Percentiles rank a stretch among this genome's conserved stretches.
Conservation (phyloP, 305 asterid species). For the Andrographis paniculata region DNA sequence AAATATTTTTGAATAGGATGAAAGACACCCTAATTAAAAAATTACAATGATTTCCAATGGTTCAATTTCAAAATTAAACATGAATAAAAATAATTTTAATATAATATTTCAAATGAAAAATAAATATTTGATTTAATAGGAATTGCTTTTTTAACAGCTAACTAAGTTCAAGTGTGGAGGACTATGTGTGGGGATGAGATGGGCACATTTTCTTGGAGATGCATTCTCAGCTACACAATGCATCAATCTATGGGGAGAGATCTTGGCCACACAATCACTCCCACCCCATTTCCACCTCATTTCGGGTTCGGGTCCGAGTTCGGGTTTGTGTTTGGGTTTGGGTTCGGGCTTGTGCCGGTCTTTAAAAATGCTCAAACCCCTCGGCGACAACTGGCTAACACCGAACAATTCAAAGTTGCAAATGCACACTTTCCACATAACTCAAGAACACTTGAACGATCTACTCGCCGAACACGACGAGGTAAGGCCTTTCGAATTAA, state of each 20-base stretch:
- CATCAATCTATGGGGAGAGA: slow-evolving; percentile 42
- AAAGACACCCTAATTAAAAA: too few species aligned
- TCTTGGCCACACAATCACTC: slow-evolving; percentile 25
- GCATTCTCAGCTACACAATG: slow-evolving; percentile 52
- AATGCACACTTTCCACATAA: slow-evolving; percentile 33
- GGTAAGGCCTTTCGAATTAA: slow-evolving; percentile 31
- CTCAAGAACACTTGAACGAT: slow-evolving; percentile 19
- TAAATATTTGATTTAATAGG: too few species aligned
- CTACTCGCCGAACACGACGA: slow-evolving; percentile 5
- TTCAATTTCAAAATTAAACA: too few species aligned
- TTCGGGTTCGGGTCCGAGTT: too few species aligned
- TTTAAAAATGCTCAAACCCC: slow-evolving; percentile 32
- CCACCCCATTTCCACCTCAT: slow-evolving; percentile 11
- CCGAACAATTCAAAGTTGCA: slow-evolving; percentile 35
- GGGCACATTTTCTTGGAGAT: slow-evolving; percentile 78
- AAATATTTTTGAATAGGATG: too few species aligned
- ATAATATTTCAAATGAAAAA: too few species aligned
- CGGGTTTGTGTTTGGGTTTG: too few species aligned
- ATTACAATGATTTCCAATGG: too few species aligned
- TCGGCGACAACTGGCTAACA: slow-evolving; percentile 45
- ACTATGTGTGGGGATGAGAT: slow-evolving; percentile 53
- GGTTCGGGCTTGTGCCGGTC: slow-evolving; percentile 19
- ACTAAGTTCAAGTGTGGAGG: slow-evolving; percentile 84
- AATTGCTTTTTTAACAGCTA: too few species aligned
- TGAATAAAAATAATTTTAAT: too few species aligned